Percentiles rank a stretch among this genome's conserved stretches.
Conservation (phyloP, 306 rosid genomes). For the Vigna hirtella region DNA sequence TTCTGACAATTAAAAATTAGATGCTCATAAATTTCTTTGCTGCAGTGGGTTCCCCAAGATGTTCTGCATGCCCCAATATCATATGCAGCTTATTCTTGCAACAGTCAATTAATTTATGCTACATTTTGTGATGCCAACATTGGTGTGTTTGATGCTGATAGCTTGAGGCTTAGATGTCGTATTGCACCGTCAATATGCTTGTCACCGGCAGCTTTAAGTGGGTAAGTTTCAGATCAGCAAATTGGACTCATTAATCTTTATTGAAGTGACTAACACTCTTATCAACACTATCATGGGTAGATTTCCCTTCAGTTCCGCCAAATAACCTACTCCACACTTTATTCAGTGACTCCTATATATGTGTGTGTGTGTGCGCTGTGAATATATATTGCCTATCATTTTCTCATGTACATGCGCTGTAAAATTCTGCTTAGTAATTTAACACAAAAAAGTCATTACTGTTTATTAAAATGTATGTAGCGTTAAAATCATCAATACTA, state of each 20-base stretch:
- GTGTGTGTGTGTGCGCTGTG: too few relatives aligned
- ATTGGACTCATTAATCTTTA: constrained; percentile 8
- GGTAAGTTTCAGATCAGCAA: constrained; percentile 56
- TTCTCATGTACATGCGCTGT: not conserved
- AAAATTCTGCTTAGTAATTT: not conserved
- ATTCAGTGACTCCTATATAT: not conserved
- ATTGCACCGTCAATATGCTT: constrained; percentile 75
- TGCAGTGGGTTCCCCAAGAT: constrained; percentile 94
- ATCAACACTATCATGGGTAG: not conserved
- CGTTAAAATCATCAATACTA: not conserved
- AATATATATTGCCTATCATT: not conserved
- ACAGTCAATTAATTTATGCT: constrained; percentile 71
- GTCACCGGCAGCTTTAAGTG: constrained; percentile 59
- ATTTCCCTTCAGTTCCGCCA: not conserved
- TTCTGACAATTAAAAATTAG: constrained; percentile 19
- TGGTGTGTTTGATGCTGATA: constrained; percentile 87
- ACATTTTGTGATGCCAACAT: constrained; percentile 76
- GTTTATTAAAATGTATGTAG: not conserved
- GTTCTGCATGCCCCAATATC: constrained; percentile 72
- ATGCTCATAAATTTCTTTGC: constrained; percentile 43
- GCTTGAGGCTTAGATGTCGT: constrained; percentile 78
- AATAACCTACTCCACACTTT: not conserved
- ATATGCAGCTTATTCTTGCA: constrained; percentile 77
- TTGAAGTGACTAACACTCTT: not conserved
- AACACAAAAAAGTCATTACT: not conserved